Conservation (phyloP, 345 rosid genomes). For the Heritiera fomes region DNA sequence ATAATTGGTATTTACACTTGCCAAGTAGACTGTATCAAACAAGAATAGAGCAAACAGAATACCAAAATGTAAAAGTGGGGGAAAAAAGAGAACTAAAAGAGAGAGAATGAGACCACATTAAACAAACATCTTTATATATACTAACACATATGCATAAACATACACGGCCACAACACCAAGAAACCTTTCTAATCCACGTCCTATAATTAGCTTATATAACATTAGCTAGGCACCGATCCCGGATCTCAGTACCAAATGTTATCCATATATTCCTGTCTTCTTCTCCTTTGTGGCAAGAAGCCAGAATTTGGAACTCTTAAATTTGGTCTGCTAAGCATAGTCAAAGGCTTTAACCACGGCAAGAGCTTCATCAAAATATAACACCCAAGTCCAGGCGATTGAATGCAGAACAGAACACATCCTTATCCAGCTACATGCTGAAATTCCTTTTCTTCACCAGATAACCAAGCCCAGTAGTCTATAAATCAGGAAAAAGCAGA, state of each 20-base stretch:
- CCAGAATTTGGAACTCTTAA: constrained; percentile 23
- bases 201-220: constrained; percentile 45
- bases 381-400: constrained; percentile 24
- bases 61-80: not conserved
- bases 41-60: not conserved
- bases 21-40: constrained; percentile 2
- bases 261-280: constrained; percentile 33
- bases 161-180: constrained; percentile 35
- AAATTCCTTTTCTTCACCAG: constrained; percentile 27
- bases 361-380: constrained; percentile 33
- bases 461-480: constrained; percentile 25
- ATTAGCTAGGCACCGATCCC: constrained; percentile 34
- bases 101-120: not conserved
- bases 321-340: constrained; percentile 32
- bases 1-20: constrained; percentile 40
- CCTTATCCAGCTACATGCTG: constrained; percentile 43
- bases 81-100: constrained; percentile 3
- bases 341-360: constrained; percentile 25
- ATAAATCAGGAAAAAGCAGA: constrained; percentile 22
- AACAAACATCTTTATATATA: constrained; percentile 34
- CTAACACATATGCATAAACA: constrained; percentile 30
- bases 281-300: constrained; percentile 34
- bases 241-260: constrained; percentile 32
- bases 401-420: constrained; percentile 25
- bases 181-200: constrained; percentile 40